phyloP scores from a whole-genome alignment of 2,329 filamentous ascomycete species.

The Beauveria rudraprayagi region DNA sequence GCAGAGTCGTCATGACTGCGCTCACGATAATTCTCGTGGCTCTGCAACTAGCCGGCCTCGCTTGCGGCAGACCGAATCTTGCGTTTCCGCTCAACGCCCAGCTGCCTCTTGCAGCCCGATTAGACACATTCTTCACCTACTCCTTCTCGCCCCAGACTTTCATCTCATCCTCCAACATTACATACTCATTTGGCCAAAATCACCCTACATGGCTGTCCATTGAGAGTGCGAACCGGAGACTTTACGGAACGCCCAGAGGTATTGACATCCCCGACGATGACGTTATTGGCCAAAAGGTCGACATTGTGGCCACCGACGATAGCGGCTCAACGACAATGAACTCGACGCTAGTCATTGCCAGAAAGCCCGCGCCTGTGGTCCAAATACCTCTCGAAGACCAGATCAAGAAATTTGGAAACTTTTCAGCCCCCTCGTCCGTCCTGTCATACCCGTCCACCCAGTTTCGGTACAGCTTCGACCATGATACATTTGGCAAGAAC shows the following conservation, averaged over 20 bases:
- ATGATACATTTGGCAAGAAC: conserved; percentile 55
- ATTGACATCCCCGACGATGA: conserved; percentile 39
- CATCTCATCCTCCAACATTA: conserved; percentile 51
- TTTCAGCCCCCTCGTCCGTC: conserved; percentile 53
- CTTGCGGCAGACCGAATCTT: conserved; percentile 32
- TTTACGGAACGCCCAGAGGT: conserved; percentile 62
- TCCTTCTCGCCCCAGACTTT: conserved; percentile 70
- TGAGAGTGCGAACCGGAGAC: conserved; percentile 52
- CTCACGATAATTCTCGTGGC: conserved; percentile 19
- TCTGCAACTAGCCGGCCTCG: conserved; percentile 16
- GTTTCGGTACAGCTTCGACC: conserved; percentile 46
- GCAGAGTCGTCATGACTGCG: conserved; percentile 22
- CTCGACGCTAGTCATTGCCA: conserved; percentile 63
- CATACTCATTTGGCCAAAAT: conserved; percentile 55
- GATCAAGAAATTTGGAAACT: conserved; percentile 48
- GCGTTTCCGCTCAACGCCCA: conserved; percentile 78
- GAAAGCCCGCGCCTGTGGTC: conserved; percentile 44
- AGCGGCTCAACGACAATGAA: conserved; percentile 56
- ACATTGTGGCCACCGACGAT: conserved; percentile 60
- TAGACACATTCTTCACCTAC: conserved; percentile 60
- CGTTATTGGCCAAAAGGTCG: conserved; percentile 52
- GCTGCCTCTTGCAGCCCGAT: conserved; percentile 68
- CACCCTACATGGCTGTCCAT: conserved; percentile 70
- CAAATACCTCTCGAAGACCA: conserved; percentile 50
- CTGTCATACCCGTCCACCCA: conserved; percentile 43